Conservation (phyloP, 2,329 filamentous ascomycete species). For the Penicillium concentricum region DNA sequence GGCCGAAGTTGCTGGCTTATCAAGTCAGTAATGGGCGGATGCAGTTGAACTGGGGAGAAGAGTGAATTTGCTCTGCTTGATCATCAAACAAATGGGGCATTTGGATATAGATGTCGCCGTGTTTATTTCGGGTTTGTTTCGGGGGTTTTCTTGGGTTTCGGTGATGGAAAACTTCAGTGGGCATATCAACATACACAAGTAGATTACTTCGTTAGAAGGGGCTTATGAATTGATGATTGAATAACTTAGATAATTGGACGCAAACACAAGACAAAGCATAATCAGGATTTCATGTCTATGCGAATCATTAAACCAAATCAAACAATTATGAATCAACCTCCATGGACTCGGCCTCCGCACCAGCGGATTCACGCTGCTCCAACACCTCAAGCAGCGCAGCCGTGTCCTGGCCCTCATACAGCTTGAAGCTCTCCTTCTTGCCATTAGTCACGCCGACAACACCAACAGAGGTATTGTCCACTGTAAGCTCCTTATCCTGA, state of each 20-base stretch:
- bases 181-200: background rate
- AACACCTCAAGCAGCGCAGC: slow-evolving; percentile 77
- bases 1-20: slow-evolving; percentile 70
- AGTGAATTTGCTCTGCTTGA: slow-evolving; percentile 42
- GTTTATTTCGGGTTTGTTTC: background rate
- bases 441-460: slow-evolving; percentile 68
- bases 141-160: background rate
- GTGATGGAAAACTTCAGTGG: background rate
- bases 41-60: slow-evolving; percentile 76
- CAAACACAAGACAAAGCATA: slow-evolving; percentile 17
- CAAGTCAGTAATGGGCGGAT: slow-evolving; percentile 71
- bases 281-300: slow-evolving; percentile 33
- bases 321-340: slow-evolving; percentile 54
- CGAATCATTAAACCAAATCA: slow-evolving; percentile 26
- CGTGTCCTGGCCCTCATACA: slow-evolving; percentile 87
- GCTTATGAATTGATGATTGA: slow-evolving; percentile 8
- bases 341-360: slow-evolving; percentile 51
- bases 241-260: background rate
- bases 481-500: slow-evolving; percentile 95
- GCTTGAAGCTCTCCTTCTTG: slow-evolving; percentile 75
- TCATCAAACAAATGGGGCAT: background rate
- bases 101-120: background rate
- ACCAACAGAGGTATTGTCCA: slow-evolving; percentile 93
- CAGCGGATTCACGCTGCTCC: slow-evolving; percentile 49
- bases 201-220: background rate